Evolutionary conservation across 257 asterid genomes (phyloP).

Genomic region (Eucommia ulmoides): DNA sequence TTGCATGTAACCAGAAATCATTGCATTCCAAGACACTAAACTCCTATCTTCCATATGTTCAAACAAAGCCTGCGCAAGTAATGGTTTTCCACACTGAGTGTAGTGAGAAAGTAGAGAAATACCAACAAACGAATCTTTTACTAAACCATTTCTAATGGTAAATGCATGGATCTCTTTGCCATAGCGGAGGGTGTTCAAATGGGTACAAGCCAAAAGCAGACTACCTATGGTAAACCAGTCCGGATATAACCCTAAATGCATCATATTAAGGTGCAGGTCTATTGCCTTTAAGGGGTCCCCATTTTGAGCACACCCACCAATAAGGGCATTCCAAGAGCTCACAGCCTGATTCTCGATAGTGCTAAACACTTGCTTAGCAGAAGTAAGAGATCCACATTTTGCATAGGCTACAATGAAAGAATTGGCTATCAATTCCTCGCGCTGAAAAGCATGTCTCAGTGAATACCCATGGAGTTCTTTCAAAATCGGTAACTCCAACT

Average conservation of each 20-base stretch:
- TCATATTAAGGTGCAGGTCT: conserved; percentile 11
- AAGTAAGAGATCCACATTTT: conserved; percentile 15
- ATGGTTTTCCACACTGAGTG: conserved; percentile 14
- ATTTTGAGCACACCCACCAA: conserved; percentile 14
- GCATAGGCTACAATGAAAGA: conserved; percentile 21
- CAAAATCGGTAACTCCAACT: conserved; percentile 14
- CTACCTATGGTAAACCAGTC: conserved; percentile 18
- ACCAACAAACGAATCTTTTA: conserved; percentile 8
- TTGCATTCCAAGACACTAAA: conserved; percentile 18
- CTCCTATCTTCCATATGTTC: conserved; percentile 5
- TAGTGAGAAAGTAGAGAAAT: conserved; percentile 23
- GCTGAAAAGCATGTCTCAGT: conserved; percentile 13
- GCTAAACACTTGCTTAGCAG: conserved; percentile 14
- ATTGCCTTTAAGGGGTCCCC: conserved; percentile 13
- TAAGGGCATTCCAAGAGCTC: conserved; percentile 24
- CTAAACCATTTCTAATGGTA: conserved; percentile 18
- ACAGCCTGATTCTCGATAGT: conserved; percentile 11
- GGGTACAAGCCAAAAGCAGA: conserved; percentile 18
- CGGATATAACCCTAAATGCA: conserved; percentile 13
- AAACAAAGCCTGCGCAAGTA: conserved; percentile 11
- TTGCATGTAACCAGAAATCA: conserved; percentile 21
- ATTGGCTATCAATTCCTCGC: conserved; percentile 12
- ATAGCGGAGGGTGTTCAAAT: conserved; percentile 4
- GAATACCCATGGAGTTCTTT: conserved; percentile 25
- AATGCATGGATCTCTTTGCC: conserved; percentile 18